Percentiles rank a stretch among this genome's conserved stretches.
These are phyloP conservation scores for Nigrospora osmanthi DNA, from an alignment of 2,329 filamentous ascomycete genomes.

Conservation along the genomic window DNA sequence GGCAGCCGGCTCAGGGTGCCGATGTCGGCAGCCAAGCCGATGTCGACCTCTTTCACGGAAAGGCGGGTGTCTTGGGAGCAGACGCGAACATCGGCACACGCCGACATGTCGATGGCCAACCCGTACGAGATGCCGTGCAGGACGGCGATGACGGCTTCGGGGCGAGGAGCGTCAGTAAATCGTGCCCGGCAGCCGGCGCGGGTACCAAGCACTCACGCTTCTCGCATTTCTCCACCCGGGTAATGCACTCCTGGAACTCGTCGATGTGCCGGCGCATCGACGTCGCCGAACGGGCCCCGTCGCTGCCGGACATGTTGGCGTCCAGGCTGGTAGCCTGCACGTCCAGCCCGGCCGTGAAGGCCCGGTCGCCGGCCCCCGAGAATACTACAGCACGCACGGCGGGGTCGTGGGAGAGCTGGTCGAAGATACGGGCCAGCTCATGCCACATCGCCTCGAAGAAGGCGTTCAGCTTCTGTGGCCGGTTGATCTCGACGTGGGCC, in stretches of 20 bases:
- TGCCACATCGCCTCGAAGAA: slow-evolving; percentile 83
- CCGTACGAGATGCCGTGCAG: slow-evolving; percentile 74
- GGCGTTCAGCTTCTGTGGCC: slow-evolving; percentile 79
- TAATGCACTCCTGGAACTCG: slow-evolving; percentile 75
- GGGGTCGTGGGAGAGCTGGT: slow-evolving; percentile 61
- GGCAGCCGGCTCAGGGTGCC: slow-evolving; percentile 68
- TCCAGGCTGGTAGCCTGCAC: slow-evolving; percentile 60
- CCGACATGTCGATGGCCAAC: slow-evolving; percentile 67
- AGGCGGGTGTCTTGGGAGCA: slow-evolving; percentile 52
- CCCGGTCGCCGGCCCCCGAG: slow-evolving; percentile 72
- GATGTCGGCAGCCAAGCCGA: slow-evolving; percentile 73
- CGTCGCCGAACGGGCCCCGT: slow-evolving; percentile 58
- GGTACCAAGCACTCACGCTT: slow-evolving; percentile 53
- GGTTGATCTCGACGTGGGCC: slow-evolving; percentile 88
- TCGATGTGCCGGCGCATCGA: slow-evolving; percentile 59
- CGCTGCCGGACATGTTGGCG: slow-evolving; percentile 35
- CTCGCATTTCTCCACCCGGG: slow-evolving; percentile 73
- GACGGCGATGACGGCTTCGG: slow-evolving; percentile 70
- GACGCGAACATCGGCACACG: slow-evolving; percentile 64
- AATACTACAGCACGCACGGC: slow-evolving; percentile 71
- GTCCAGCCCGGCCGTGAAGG: slow-evolving; percentile 83
- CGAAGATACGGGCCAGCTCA: slow-evolving; percentile 68
- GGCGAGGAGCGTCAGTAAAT: not conserved
- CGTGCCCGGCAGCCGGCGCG: not conserved
- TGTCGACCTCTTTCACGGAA: slow-evolving; percentile 75